Conservation (phyloP, 169 alveolate species). For the Besnoitia besnoiti region DNA sequence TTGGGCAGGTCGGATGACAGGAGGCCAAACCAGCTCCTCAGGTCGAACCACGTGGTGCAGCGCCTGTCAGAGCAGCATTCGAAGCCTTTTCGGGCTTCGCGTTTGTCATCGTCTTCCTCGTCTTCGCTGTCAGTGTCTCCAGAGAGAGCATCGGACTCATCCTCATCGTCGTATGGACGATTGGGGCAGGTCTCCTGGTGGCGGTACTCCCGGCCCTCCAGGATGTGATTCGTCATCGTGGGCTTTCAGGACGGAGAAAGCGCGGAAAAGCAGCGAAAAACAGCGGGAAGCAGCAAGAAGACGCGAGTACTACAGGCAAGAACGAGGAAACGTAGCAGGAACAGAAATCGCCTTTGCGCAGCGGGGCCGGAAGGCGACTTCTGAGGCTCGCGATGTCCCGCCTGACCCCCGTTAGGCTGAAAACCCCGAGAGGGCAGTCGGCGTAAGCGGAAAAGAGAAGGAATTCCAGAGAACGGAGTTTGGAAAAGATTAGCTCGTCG, state of each 20-base stretch:
- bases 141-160: not conserved
- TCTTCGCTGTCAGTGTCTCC: no score
- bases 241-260: not conserved
- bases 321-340: not conserved
- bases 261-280: not conserved
- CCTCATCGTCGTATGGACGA: not conserved
- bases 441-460: no score
- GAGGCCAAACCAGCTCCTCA: conserved; percentile 68
- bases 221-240: not conserved
- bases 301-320: not conserved
- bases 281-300: not conserved
- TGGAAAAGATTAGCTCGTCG: no score
- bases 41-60: conserved; percentile 67
- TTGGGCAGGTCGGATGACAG: conserved; percentile 46
- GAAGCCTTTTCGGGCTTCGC: not conserved
- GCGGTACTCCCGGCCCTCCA: not conserved
- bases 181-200: conserved; percentile 26
- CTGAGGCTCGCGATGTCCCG: no score
- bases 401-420: no score
- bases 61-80: conserved; percentile 60
- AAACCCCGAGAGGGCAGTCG: no score
- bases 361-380: no score
- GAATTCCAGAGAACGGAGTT: no score
- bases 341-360: no score
- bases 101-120: not conserved